phyloP scores from a whole-genome alignment of 345 rosid species.

The Dimocarpus longan region DNA sequence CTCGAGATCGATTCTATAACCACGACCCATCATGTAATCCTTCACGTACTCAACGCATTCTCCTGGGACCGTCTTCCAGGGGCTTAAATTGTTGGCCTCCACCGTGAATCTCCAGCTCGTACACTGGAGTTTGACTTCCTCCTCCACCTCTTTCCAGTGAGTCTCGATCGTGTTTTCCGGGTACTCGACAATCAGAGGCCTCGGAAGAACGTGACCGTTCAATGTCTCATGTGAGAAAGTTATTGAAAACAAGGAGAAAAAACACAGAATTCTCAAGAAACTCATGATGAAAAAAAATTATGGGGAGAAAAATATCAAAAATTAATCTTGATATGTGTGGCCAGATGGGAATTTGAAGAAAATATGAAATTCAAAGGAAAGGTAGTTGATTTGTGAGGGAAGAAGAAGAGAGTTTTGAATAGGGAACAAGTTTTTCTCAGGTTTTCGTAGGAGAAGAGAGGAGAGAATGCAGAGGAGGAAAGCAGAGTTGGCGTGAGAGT shows the following conservation, averaged over 20 bases:
- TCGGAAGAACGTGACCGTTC: conserved; percentile 45
- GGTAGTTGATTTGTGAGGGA: too few relatives aligned
- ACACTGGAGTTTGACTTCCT: conserved; percentile 58
- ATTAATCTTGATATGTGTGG: neutral
- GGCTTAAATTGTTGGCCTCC: conserved; percentile 77
- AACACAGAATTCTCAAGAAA: conserved; percentile 35
- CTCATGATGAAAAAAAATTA: conserved; percentile 30
- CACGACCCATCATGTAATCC: conserved; percentile 65
- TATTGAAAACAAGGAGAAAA: conserved; percentile 37
- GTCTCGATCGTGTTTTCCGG: conserved; percentile 34
- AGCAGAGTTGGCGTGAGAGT: conserved; percentile 9
- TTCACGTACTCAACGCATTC: conserved; percentile 74
- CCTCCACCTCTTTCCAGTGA: conserved; percentile 38
- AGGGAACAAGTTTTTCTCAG: neutral
- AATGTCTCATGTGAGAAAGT: conserved; percentile 42
- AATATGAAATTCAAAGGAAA: too few relatives aligned
- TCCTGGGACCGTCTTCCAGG: conserved; percentile 78
- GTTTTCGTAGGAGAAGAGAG: neutral
- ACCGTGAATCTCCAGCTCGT: conserved; percentile 91
- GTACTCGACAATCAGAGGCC: conserved; percentile 66
- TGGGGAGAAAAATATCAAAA: neutral
- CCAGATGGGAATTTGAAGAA: too few relatives aligned
- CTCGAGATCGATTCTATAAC: conserved; percentile 60
- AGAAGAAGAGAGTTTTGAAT: neutral
- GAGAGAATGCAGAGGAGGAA: neutral